A percentile compares a stretch with the other conserved stretches of the same genome.
phyloP scores from a whole-genome alignment of 441 rosid species.

The Capsella rubella region DNA sequence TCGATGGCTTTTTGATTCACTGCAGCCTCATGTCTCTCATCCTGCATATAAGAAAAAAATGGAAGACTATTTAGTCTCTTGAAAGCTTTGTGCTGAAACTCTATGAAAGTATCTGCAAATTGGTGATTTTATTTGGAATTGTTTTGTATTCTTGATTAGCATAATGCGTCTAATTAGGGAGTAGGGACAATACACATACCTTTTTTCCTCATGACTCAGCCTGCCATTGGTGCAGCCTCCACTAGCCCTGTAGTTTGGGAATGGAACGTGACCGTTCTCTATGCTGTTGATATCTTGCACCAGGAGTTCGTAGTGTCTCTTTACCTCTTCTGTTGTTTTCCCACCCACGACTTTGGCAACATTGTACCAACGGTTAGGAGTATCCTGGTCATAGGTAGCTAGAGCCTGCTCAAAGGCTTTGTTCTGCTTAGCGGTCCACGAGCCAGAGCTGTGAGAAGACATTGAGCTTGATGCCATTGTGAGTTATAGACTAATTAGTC shows the following conservation, averaged over 20 bases:
- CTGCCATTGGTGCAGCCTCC: conserved; percentile 43
- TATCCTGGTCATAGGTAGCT: conserved; percentile 79
- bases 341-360: conserved; percentile 77
- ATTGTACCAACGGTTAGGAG: conserved; percentile 90
- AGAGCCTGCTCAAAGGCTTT: conserved; percentile 87
- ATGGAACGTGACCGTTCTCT: conserved; percentile 77
- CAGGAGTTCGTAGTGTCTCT: conserved; percentile 73
- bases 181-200: conserved; percentile 24
- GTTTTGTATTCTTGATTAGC: not conserved
- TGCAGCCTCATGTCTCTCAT: conserved; percentile 49
- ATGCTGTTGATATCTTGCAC: conserved; percentile 68
- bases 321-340: conserved; percentile 79
- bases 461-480: conserved; percentile 73
- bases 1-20: conserved; percentile 22
- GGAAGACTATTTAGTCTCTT: not conserved
- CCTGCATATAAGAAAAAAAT: conserved; percentile 45
- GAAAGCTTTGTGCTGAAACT: not conserved
- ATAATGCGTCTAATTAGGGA: not conserved
- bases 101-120: not conserved
- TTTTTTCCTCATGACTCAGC: conserved; percentile 44
- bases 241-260: conserved; percentile 64
- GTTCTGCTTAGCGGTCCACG: conserved; percentile 85
- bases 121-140: not conserved
- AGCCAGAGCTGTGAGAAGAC: conserved; percentile 62
- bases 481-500: too few relatives aligned